These are phyloP conservation scores for Amphichorda felina DNA, from an alignment of 2,329 filamentous ascomycete genomes.

Conservation along the genomic window DNA sequence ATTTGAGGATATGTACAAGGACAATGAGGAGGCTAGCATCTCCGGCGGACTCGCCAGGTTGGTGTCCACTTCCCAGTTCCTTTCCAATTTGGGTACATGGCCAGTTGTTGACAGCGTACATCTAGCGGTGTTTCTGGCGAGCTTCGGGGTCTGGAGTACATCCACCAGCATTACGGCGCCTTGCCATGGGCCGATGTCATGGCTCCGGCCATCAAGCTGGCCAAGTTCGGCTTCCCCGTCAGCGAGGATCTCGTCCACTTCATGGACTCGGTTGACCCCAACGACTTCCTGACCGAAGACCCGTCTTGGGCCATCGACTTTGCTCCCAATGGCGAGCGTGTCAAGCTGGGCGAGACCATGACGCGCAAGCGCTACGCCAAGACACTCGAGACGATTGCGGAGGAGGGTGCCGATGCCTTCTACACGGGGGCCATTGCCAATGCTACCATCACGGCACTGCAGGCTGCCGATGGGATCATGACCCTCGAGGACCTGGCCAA, in stretches of 20 bases:
- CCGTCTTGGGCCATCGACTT: slow-evolving; percentile 76
- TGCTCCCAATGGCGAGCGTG: slow-evolving; percentile 57
- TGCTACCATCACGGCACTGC: slow-evolving; percentile 55
- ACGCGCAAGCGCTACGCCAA: slow-evolving; percentile 64
- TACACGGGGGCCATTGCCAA: slow-evolving; percentile 60
- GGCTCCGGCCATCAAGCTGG: slow-evolving; percentile 58
- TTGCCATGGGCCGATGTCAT: slow-evolving; percentile 58
- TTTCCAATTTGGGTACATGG: too few species aligned
- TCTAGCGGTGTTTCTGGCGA: slow-evolving; percentile 54
- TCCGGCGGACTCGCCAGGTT: slow-evolving; percentile 59
- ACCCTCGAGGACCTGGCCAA: slow-evolving; percentile 58
- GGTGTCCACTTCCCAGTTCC: too few species aligned
- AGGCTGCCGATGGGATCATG: slow-evolving; percentile 61
- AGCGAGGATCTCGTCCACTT: slow-evolving; percentile 59
- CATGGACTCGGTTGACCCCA: slow-evolving; percentile 42
- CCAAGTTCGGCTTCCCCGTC: slow-evolving; percentile 60
- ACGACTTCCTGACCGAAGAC: slow-evolving; percentile 55
- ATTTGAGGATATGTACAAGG: slow-evolving; percentile 69
- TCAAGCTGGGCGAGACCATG: slow-evolving; percentile 61
- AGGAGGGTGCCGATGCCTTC: slow-evolving; percentile 53
- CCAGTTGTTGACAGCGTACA: too few species aligned
- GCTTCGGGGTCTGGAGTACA: slow-evolving; percentile 59
- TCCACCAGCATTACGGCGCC: slow-evolving; percentile 56
- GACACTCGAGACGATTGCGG: slow-evolving; percentile 59
- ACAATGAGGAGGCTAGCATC: slow-evolving; percentile 51